phyloP scores from a whole-genome alignment of 2,329 filamentous ascomycete genomes.

The Alternaria dauci region DNA sequence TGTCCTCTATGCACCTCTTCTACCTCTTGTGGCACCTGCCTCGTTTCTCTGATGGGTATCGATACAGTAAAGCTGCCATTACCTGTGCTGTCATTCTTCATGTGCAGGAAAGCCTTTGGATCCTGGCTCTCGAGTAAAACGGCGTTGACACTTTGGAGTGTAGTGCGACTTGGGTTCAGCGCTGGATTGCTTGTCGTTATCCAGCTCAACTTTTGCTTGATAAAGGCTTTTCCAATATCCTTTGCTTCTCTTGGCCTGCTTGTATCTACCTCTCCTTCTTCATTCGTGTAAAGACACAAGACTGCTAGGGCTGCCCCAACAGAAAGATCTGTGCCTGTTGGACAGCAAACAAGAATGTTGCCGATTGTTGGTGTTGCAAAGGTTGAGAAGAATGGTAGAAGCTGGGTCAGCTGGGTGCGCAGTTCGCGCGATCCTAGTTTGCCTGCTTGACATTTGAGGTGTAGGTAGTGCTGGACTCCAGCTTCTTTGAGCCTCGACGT shows the following conservation, averaged over 20 bases:
- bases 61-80: neutral
- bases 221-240: constrained; percentile 74
- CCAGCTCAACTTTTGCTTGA: constrained; percentile 80
- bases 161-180: constrained; percentile 83
- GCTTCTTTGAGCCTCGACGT: constrained; percentile 13
- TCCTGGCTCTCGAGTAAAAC: constrained; percentile 70
- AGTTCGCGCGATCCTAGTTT: constrained; percentile 86
- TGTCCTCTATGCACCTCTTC: neutral
- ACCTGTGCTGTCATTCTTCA: neutral
- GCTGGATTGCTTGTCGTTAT: constrained; percentile 81
- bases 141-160: constrained; percentile 89
- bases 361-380: neutral
- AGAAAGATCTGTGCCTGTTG: constrained; percentile 80
- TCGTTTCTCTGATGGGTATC: neutral
- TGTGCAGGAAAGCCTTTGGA: constrained; percentile 6
- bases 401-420: constrained; percentile 71
- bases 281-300: constrained; percentile 75
- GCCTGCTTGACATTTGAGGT: constrained; percentile 71
- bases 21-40: neutral
- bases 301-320: constrained; percentile 80
- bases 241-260: constrained; percentile 1
- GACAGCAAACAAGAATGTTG: constrained; percentile 67
- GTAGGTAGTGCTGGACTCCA: constrained; percentile 57
- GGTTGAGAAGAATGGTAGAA: constrained; percentile 63
- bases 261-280: constrained; percentile 60